A percentile compares a stretch with the other conserved stretches of the same genome.
Evolutionary conservation across 768 basidiomycete genomes (phyloP).

Genomic region (Strobilomyces echinocephalus): DNA sequence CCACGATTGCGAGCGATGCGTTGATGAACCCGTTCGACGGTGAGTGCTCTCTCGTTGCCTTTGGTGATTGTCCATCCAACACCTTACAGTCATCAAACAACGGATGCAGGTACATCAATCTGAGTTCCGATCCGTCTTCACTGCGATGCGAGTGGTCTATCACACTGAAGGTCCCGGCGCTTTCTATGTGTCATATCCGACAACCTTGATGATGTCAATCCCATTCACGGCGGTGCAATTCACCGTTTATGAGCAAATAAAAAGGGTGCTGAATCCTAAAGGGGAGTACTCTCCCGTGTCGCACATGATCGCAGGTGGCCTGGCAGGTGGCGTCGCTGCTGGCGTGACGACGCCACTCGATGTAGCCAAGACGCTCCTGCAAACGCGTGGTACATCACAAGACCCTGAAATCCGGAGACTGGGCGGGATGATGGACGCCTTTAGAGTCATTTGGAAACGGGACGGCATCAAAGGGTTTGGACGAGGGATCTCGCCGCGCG

Average conservation of each 20-base stretch:
- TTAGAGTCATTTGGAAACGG: slow-evolving; percentile 79
- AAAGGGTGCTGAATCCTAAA: slow-evolving; percentile 77
- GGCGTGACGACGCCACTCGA: slow-evolving; percentile 96
- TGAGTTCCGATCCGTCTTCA: slow-evolving; percentile 78
- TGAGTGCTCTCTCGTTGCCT: slow-evolving; percentile 35
- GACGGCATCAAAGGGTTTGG: slow-evolving; percentile 84
- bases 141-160: slow-evolving; percentile 85
- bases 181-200: slow-evolving; percentile 98
- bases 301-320: slow-evolving; percentile 86
- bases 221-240: slow-evolving; percentile 99
- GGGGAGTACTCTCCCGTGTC: slow-evolving; percentile 89
- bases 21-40: slow-evolving; percentile 99
- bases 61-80: slow-evolving; percentile 9
- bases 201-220: slow-evolving; percentile 92
- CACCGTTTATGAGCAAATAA: slow-evolving; percentile 92
- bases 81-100: slow-evolving; percentile 87
- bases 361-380: slow-evolving; percentile 95
- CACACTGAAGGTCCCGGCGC: slow-evolving; percentile 79
- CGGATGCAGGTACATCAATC: slow-evolving; percentile 98
- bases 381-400: slow-evolving; percentile 87
- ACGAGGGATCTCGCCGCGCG: slow-evolving; percentile 84
- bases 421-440: slow-evolving; percentile 81
- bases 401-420: slow-evolving; percentile 83
- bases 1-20: slow-evolving; percentile 93
- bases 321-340: slow-evolving; percentile 91